Conservation (phyloP, 2,329 filamentous ascomycete species). For the Paecilomyces formosus region DNA sequence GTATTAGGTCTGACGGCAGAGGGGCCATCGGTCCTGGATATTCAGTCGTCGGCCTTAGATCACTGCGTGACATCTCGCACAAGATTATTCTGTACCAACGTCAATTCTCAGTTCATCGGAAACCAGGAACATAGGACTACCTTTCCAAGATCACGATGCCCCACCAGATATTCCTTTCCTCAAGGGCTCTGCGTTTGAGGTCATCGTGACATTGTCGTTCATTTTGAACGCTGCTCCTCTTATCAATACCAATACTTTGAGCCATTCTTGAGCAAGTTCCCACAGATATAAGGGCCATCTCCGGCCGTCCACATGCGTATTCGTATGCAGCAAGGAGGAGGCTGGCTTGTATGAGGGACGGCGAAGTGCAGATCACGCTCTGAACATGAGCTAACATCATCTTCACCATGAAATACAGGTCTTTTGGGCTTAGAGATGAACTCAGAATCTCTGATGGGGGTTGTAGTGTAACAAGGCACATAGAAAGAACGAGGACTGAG, state of each 20-base stretch:
- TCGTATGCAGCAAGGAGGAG: slow-evolving; percentile 1
- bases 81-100: not conserved
- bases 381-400: slow-evolving; percentile 1
- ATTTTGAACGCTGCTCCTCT: not conserved
- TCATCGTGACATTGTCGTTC: not conserved
- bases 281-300: not conserved
- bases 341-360: not conserved
- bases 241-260: slow-evolving; percentile 1
- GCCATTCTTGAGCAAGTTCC: slow-evolving; percentile 1
- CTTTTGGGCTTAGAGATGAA: not conserved
- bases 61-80: not conserved
- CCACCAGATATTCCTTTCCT: slow-evolving; percentile 1
- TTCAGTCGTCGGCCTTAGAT: not conserved
- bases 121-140: not conserved
- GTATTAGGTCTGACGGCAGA: not conserved
- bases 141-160: slow-evolving; percentile 1
- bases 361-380: not conserved
- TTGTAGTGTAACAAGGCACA: not conserved
- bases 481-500: not conserved
- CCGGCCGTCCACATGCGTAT: not conserved
- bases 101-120: not conserved
- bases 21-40: not conserved
- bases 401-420: not conserved
- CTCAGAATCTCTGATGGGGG: not conserved
- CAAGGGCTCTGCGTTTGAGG: not conserved